Conservation (phyloP, 495 filamentous ascomycete species). For the Ramalina peruviana region DNA sequence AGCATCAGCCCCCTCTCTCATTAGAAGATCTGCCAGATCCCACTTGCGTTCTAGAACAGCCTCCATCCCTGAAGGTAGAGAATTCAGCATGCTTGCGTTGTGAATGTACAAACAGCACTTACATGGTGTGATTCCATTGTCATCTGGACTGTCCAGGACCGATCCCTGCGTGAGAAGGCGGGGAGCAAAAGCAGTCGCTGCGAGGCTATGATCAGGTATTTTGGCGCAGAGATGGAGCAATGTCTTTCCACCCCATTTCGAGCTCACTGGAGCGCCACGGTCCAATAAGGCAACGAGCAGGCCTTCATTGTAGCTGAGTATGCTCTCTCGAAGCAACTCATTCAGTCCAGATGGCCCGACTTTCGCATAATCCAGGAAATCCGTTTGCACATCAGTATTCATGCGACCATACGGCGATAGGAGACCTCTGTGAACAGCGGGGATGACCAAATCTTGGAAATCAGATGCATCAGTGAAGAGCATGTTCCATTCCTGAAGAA, state of each 20-base stretch:
- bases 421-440: conserved; percentile 6
- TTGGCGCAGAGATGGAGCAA: conserved; percentile 18
- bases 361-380: conserved; percentile 7
- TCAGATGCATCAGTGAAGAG: conserved; percentile 10
- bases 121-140: conserved; percentile 10
- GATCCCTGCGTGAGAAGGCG: conserved; percentile 11
- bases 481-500: conserved; percentile 12
- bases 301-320: conserved; percentile 9
- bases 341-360: conserved; percentile 8
- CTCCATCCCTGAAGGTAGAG: conserved; percentile 16
- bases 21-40: conserved; percentile 16
- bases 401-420: conserved; percentile 13
- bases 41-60: conserved; percentile 18
- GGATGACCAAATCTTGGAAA: conserved; percentile 9
- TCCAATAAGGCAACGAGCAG: conserved; percentile 13
- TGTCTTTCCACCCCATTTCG: conserved; percentile 8
- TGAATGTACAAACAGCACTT: conserved; percentile 1
- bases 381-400: conserved; percentile 17
- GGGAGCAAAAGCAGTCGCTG: conserved; percentile 11
- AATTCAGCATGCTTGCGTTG: conserved; percentile 7
- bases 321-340: conserved; percentile 12
- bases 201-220: conserved; percentile 14
- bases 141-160: conserved; percentile 6
- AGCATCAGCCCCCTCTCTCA: conserved; percentile 10
- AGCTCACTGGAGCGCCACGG: conserved; percentile 7